Evolutionary conservation across 2,329 filamentous ascomycete genomes (phyloP), one percentile per base, ranked within the genome.

Genomic region (Thelonectria blattea): DNA sequence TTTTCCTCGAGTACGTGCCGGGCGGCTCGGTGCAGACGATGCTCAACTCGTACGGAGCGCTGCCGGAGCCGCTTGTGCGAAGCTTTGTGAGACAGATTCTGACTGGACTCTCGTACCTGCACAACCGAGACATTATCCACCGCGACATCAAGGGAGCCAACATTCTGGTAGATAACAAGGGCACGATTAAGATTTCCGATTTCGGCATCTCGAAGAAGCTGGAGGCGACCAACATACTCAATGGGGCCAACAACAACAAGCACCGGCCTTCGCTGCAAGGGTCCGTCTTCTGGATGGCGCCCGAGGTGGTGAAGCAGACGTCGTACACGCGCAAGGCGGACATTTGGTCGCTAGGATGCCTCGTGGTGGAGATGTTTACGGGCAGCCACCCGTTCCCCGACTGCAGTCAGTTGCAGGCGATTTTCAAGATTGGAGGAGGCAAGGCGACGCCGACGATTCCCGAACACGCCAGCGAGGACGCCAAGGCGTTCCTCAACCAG

Each of bases 251-350:
- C 72, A 88, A 88, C 76, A 88, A 85, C 76, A 88, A 87, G 74
- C 83, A 90, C 71, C 82, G 88, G 5, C 87, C 88, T 3, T 98
- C 94, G 1, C 85, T 99, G 3, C 95, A 99, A 76, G 95, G 95
- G 14, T 97, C 93, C 24, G 95, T 99, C 53, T 99, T 97, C 80
- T 99, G 95, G 95, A 99, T 99, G 95, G 95, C 95, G 1, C 95
- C 95, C 9, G 95, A 99, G 80, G 95, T 99, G 18, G 95, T 99
- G 64, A 95, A 95, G 72, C 95, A 98, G 78, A 98, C 94, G 3
- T 93, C 93, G 6, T 97, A 99, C 79, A 98, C 94, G 5, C 92
- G 94, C 79, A 98, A 98, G 80, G 95, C 95, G 14, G 95, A 99
- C 72, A 99, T 99, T 69, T 99, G 95, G 95, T 97, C 92, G 47